Base-by-base conservation (phyloP, 306 rosid species). In the Lagenaria siceraria region DNA sequence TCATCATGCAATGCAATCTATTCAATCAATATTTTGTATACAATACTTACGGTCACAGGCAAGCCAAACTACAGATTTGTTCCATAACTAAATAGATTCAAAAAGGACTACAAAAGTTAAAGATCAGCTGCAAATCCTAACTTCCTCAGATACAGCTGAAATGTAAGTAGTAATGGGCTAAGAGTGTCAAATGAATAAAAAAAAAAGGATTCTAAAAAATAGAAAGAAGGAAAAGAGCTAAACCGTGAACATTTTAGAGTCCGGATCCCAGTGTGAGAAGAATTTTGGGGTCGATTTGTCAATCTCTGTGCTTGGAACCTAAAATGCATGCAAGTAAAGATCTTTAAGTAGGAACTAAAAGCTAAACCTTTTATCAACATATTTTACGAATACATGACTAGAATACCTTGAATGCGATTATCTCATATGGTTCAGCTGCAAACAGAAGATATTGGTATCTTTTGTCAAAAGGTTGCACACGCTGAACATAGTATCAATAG, bases 201-300 rank as follows among this genome's bases (percentile, higher is more conserved):
- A 43, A 61, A 6, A 25, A 4, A 14, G 43, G 24, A 21, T 43
- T 17, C 8, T 21, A 25, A 7, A 14, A 40, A 13, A 11, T 29
- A 21, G 17, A 15, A 38, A 40, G 54, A 54, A 42, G 56, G 19
- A 77, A 61, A 21, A 65, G 75, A 64, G 38, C 22, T 91, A 77
- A 59, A 94, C 97, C 74, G 98, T 92, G 84, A 95, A 95, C 98
- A 95, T 92, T 88, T 95, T 95, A 0, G 97, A 89, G 84, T 95
- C 98, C 29, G 96, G 96, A 84, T 95, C 98, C 98, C 98, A 95
- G 80, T 95, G 96, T 6, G 98, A 89, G 90, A 95, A 95, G 82
- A 95, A 95, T 77, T 95, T 92, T 5, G 95, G 97, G 33, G 98
- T 90, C 6, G 94, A 89, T 82, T 92, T 95, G 42, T 95, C 97